Percentiles rank a stretch among this genome's conserved stretches.
Conservation (phyloP, 1,139 yeast species). For the Fermentozyma sake region DNA sequence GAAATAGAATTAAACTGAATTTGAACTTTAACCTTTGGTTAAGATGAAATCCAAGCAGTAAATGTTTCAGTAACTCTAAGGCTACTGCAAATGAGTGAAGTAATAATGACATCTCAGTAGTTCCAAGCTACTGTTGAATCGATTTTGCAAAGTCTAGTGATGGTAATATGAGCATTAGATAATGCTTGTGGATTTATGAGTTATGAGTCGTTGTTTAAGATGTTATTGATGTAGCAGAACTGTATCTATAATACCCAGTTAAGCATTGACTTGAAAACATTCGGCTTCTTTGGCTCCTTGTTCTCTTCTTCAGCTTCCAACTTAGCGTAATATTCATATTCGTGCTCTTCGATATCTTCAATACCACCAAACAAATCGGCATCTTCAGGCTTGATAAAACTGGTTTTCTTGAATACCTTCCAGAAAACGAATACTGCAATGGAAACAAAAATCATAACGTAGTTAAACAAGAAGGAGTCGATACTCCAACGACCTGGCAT, state of each 20-base stretch:
- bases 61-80: too few species aligned
- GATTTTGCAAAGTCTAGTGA: too few species aligned
- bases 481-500: conserved; percentile 31
- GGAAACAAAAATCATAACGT: conserved; percentile 36
- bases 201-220: too few species aligned
- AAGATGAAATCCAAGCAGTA: too few species aligned
- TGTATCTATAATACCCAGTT: conserved; percentile 14
- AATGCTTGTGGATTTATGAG: too few species aligned
- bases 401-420: conserved; percentile 31
- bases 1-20: too few species aligned
- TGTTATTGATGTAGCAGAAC: too few species aligned
- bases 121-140: too few species aligned
- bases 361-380: conserved; percentile 36
- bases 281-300: conserved; percentile 4
- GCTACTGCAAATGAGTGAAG: too few species aligned
- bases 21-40: too few species aligned
- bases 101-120: too few species aligned
- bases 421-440: conserved; percentile 27
- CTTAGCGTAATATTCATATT: conserved; percentile 34
- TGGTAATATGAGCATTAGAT: too few species aligned
- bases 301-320: conserved; percentile 13
- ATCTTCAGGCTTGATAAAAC: conserved; percentile 24
- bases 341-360: conserved; percentile 41
- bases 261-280: conserved; percentile 6
- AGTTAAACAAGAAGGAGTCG: conserved; percentile 38